A percentile compares a stretch with the other conserved stretches of the same genome.
Conservation (phyloP, 805 yeast genomes). For the Phaffomyces thermotolerans region DNA sequence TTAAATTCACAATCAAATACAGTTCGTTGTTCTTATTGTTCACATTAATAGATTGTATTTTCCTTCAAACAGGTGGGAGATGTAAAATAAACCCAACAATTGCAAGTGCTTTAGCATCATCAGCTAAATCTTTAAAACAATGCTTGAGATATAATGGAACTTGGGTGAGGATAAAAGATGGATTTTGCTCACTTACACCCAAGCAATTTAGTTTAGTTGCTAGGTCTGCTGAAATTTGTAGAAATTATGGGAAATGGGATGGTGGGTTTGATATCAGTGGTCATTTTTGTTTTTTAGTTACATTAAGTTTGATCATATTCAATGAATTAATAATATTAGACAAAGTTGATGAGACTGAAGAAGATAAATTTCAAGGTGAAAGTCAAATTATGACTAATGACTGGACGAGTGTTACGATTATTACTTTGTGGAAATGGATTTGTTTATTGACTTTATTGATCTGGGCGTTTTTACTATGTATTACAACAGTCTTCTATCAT, state of each 20-base stretch:
- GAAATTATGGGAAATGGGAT: conserved; percentile 33
- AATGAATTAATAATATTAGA: conserved; percentile 23
- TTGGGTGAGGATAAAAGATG: conserved; percentile 14
- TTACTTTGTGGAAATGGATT: conserved; percentile 11
- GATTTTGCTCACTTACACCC: conserved; percentile 13
- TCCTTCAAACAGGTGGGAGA: conserved; percentile 28
- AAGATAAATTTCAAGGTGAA: not conserved
- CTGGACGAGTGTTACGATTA: conserved; percentile 7
- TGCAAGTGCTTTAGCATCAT: conserved; percentile 4
- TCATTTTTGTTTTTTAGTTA: conserved; percentile 40
- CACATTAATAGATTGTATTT: conserved; percentile 26
- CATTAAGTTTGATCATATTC: conserved; percentile 36
- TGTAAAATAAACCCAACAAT: conserved; percentile 18
- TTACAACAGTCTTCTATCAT: conserved; percentile 83
- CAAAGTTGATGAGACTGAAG: not conserved
- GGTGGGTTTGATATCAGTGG: conserved; percentile 50
- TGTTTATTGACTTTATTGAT: conserved; percentile 16
- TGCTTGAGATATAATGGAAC: conserved; percentile 16
- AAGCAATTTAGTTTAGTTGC: conserved; percentile 10
- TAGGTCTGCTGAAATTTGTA: conserved; percentile 27
- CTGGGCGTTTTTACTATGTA: conserved; percentile 55
- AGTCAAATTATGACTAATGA: not conserved
- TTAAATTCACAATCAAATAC: conserved; percentile 23
- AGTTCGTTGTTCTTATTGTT: conserved; percentile 21
- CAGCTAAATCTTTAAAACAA: conserved; percentile 1